Base-by-base conservation (phyloP, 495 filamentous ascomycete genomes). In the Zalerion maritima region DNA sequence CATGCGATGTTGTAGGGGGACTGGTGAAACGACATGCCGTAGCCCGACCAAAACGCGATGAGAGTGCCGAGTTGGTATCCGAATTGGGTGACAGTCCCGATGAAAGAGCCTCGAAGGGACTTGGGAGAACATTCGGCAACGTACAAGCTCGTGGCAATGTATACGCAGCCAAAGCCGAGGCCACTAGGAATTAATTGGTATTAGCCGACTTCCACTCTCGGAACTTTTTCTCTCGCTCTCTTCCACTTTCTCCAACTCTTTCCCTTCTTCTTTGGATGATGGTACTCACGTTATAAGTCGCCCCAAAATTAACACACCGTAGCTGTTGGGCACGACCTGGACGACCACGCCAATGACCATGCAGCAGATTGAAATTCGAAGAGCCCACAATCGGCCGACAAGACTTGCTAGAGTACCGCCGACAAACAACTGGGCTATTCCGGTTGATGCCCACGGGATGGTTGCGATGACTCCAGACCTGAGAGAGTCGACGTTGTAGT, bases 11-110 rank as follows among this genome's bases (percentile, higher is more conserved):
- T 55, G 22, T 47, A 52, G 0, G 54, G 54, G 1, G 44, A 43
- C 14, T 42, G 46, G 25, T 54, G 48, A 33, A 51, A 55, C n/a
- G 50, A 54, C 54, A 56, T 58, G 3, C 54, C 50, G 25, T 54
- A 55, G 5, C 54, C 53, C 16, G 44, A 31, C 50, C 53, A 58
- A 25, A 54, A 58, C 16, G 52, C 50, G 9, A 56, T 58, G 1
- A 56, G 39, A 1, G 46, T 47, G 11, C 54, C 53, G 2, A 57
- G 35, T 13, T 57, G 53, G 17, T 48, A 49, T 11, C 40, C 39
- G 14, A 49, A 43, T 33, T 48, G 45, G 11, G 48, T 33, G 13
- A 57, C 53, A 0, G 47, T 55, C 2, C 51, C 51, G 18, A 57
- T 51, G 30, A 57, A 55, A 28, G 41, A 44, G 1, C 53, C 53